phyloP scores from a whole-genome alignment of 257 asterid genomes.

The Solanum megistacrolobum region DNA sequence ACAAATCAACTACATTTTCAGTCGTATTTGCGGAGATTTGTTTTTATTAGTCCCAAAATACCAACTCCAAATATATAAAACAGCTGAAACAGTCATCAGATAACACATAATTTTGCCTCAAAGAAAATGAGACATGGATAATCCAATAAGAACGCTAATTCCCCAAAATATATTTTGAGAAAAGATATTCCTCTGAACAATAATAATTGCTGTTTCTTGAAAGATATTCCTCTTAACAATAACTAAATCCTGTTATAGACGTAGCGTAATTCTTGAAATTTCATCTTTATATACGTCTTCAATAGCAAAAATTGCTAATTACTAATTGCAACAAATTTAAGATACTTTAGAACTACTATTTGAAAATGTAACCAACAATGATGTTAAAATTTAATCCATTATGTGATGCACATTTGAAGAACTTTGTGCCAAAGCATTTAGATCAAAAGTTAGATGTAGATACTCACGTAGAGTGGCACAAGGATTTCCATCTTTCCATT shows the following conservation, averaged over 20 bases:
- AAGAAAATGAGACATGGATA: not conserved
- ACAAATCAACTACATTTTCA: not conserved
- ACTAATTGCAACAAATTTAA: not conserved
- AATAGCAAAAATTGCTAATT: not conserved
- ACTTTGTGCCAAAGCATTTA: not conserved
- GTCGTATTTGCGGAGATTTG: not conserved
- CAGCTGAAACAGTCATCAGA: not conserved
- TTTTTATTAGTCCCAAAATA: not conserved
- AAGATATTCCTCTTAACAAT: not conserved
- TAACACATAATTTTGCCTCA: not conserved
- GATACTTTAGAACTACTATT: not conserved
- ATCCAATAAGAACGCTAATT: not conserved
- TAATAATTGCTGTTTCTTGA: not conserved
- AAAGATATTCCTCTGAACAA: not conserved
- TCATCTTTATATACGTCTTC: not conserved
- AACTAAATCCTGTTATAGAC: not conserved
- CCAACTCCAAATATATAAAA: not conserved
- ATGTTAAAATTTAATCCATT: not conserved
- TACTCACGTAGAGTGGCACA: constrained; percentile 53
- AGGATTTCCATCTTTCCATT: constrained; percentile 79
- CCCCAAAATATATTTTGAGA: not conserved
- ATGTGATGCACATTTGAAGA: not conserved
- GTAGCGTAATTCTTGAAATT: not conserved
- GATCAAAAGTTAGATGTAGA: not conserved
- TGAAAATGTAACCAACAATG: not conserved